A percentile compares a stretch with the other conserved stretches of the same genome.
These are phyloP conservation scores for Salix brachista DNA, from an alignment of 345 rosid species.

Conservation along the genomic window DNA sequence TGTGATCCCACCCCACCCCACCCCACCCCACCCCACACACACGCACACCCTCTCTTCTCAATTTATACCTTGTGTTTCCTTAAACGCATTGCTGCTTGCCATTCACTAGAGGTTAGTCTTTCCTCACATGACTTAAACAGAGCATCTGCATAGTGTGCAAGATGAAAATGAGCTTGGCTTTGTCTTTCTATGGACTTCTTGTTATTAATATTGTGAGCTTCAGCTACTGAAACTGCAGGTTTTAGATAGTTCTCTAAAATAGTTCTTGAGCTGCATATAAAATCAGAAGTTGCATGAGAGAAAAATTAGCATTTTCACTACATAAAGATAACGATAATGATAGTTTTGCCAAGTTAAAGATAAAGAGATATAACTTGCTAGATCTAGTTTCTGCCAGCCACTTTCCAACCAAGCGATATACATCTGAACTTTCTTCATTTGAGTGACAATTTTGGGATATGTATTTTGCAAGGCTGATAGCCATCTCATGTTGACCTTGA, in stretches of 20 bases:
- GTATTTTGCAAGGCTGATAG: slow-evolving; percentile 82
- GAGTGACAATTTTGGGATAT: slow-evolving; percentile 57
- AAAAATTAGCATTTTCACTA: slow-evolving; percentile 14
- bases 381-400: slow-evolving; percentile 99
- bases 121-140: slow-evolving; percentile 82
- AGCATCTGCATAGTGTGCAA: slow-evolving; percentile 95
- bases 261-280: slow-evolving; percentile 74
- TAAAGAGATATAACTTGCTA: slow-evolving; percentile 58
- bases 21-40: neutral
- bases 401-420: slow-evolving; percentile 81
- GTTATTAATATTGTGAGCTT: slow-evolving; percentile 42
- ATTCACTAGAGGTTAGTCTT: slow-evolving; percentile 82
- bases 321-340: slow-evolving; percentile 4
- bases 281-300: slow-evolving; percentile 4
- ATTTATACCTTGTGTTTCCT: slow-evolving; percentile 80
- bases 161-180: slow-evolving; percentile 80
- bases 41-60: neutral
- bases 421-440: slow-evolving; percentile 66
- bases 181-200: slow-evolving; percentile 65
- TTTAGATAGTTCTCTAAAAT: slow-evolving; percentile 89
- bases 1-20: slow-evolving; percentile 1
- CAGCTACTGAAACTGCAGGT: slow-evolving; percentile 82
- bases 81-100: slow-evolving; percentile 94
- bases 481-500: slow-evolving; percentile 91
- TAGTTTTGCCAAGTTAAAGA: slow-evolving; percentile 14